Evolutionary conservation across 768 basidiomycete species (phyloP).

Genomic region (Stropharia rugosoannulata): DNA sequence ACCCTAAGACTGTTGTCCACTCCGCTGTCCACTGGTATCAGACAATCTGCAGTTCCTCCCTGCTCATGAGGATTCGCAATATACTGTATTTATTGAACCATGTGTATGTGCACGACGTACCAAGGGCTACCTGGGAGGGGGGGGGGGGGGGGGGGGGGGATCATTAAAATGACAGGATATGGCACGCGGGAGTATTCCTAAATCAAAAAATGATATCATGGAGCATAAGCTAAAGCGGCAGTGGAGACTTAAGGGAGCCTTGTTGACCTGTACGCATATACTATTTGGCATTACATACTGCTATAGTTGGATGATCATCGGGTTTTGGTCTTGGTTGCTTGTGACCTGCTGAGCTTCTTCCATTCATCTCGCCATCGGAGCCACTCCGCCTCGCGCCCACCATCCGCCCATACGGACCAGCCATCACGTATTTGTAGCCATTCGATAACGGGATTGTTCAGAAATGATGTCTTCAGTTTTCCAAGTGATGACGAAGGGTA

Average conservation of each 20-base stretch:
- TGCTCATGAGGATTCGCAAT: too few relatives aligned
- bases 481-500: conserved; percentile 57
- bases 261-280: background rate
- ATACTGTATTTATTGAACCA: too few relatives aligned
- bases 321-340: conserved; percentile 15
- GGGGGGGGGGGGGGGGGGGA: background rate
- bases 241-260: too few relatives aligned
- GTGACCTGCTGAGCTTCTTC: conserved; percentile 35
- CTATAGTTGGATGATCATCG: conserved; percentile 3
- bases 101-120: background rate
- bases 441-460: conserved; percentile 53
- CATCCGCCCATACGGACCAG: conserved; percentile 79
- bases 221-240: background rate
- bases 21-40: too few relatives aligned
- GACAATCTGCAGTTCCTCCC: too few relatives aligned
- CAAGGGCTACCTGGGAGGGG: background rate
- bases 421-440: conserved; percentile 81
- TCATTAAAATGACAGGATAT: background rate
- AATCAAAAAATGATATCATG: background rate
- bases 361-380: conserved; percentile 59
- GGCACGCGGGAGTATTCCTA: background rate
- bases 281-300: background rate
- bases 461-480: conserved; percentile 40
- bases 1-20: too few relatives aligned
- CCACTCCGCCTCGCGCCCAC: conserved; percentile 77